Evolutionary conservation across 2,329 filamentous ascomycete genomes (phyloP), one percentile per base, ranked within the genome.

Genomic region (Aspergillus piperis): DNA sequence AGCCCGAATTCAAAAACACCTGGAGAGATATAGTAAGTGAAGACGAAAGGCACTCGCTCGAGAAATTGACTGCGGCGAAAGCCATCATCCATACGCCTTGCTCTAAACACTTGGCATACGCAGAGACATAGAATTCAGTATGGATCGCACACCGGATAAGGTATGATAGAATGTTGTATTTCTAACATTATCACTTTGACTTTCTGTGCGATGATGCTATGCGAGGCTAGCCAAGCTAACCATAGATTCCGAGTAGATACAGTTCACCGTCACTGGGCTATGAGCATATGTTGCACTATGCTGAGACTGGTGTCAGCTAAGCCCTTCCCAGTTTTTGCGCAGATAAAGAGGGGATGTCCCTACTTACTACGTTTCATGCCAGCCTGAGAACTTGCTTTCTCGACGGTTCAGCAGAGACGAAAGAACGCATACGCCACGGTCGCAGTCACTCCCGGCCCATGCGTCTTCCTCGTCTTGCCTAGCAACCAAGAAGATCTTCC

Each of bases 121-220:
- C 76, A 84, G 92, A 68, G 92, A 96, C 69, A 84, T 95, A 47
- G 86, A 92, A 58, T 96, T 96, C 77, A 90, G 84, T 70, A 90
- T 91, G 67, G 88, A 96, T 70, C 90, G 86, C 19, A 95, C 91
- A 2, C 92, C 93, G 0, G 96, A 96, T 81, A 96, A 96, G 83
- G 90, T 90, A 78, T 69, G 81, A 30, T 41, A 25, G 23, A 25
- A n/a, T 41, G 13, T 58, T 58, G 21, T 50, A 55, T 52, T 32
- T 19, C 30, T 54, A 32, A 36, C 21, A 10, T 19, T 36, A 38
- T 49, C 30, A 42, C 25, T 49, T 49, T 11, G 5, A 30, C 5
- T 38, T 38, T 7, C 19, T 49, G 15, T 30, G 3, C 15, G n/a
- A 27, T 30, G 15, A 25, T 44, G 8, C 13, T 25, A 36, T 8